These are phyloP conservation scores for Linderniella brevidens DNA, from an alignment of 257 asterid genomes.

Conservation along the genomic window DNA sequence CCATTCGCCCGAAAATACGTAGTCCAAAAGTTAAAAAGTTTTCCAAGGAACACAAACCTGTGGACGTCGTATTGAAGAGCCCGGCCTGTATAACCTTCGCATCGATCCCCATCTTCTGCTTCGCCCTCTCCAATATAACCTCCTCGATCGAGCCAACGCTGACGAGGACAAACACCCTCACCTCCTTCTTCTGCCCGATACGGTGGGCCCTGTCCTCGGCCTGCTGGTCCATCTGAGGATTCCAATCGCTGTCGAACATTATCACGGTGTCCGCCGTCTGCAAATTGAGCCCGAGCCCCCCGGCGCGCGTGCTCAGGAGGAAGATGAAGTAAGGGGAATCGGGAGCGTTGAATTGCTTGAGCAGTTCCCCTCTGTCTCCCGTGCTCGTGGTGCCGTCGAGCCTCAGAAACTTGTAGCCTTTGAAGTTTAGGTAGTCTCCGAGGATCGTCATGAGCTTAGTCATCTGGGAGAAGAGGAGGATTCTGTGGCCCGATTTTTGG, in stretches of 20 bases:
- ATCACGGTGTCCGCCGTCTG: constrained; percentile 95
- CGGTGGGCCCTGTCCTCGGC: constrained; percentile 99
- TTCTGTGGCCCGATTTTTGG: not conserved
- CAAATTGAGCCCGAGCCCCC: constrained; percentile 97
- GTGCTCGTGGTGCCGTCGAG: not conserved
- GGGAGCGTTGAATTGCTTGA: not conserved
- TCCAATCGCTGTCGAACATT: constrained; percentile 97
- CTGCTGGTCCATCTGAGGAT: constrained; percentile 92
- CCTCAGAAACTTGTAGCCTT: not conserved
- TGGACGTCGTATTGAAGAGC: not conserved
- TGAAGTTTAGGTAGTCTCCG: not conserved
- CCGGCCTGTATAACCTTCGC: not conserved
- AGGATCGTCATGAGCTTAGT: not conserved
- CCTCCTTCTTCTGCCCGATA: constrained; percentile 98
- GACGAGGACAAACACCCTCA: constrained; percentile 65
- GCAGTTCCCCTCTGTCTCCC: not conserved
- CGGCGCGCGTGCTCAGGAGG: constrained; percentile 50
- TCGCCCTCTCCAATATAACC: not conserved
- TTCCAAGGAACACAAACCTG: not conserved
- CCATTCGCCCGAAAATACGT: too few relatives aligned
- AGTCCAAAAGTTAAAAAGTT: too few relatives aligned
- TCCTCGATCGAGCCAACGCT: not conserved
- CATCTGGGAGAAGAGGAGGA: not conserved
- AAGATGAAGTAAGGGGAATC: not conserved
- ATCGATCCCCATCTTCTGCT: not conserved